Evolutionary conservation across 2,329 filamentous ascomycete species (phyloP), one percentile per base, ranked within the genome.

Genomic region (Pseudogymnoascus sp.): DNA sequence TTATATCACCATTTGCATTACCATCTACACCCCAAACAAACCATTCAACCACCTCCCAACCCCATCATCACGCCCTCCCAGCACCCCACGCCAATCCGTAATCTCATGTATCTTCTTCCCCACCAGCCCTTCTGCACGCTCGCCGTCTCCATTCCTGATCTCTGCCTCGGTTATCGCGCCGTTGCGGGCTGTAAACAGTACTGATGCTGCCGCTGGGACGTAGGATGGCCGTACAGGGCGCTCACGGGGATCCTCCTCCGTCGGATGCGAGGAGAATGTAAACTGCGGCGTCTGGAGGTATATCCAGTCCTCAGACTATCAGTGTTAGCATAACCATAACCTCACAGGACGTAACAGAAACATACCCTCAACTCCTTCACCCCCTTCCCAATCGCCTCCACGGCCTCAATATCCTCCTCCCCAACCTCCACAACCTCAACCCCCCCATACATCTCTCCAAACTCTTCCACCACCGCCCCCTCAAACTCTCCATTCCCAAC

Each of bases 271-370:
- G 3, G 83, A 84, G 66, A 93, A 85, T 6, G 81, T 84, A 72
- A 96, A 97, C 61, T 87, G 86, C 1, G 92, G 92, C 1, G 92
- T 96, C 75, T 96, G 92, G 2, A 83, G 83, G 74, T 88, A 96
- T 62, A 88, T 87, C 91, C 92, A 97, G 9, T 85, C 82, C 3
- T 76, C 74, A 0, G 85, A 86, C 80, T 85, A 66, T 37, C 68
- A 31, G 3, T 33, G 15, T 69, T 50, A 68, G 75, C 73, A 61
- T 66, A 57, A 15, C 39, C 36, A 50, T 37, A 0, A 10, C 24
- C 41, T 57, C 37, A 60, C 10, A 21, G 21, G 60, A 7, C 9
- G 39, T 4, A 11, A 36, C 13, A 7, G 11, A 39, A 11, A 65
- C 78, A 70, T 69, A 85, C 85, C 75, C 75, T 79, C 21, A 92